Percentiles rank a stretch among this genome's conserved stretches.
phyloP scores from a whole-genome alignment of 441 rosid species.

The Mallotus repandus region DNA sequence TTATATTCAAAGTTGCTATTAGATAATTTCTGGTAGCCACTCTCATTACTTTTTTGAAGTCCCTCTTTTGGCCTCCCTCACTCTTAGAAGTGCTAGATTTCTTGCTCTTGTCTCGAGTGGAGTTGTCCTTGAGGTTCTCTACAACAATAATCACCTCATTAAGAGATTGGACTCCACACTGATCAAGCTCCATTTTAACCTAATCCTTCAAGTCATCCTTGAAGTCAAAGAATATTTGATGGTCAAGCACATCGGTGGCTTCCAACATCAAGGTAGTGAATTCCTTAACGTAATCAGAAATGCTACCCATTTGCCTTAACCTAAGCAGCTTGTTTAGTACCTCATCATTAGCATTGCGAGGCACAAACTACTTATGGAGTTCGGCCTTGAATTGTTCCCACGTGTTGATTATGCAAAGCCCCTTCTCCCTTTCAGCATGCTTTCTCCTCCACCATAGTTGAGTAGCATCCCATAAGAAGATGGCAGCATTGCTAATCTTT shows the following conservation, averaged over 20 bases:
- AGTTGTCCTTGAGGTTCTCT: neutral
- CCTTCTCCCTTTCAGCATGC: no score
- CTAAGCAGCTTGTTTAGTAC: neutral
- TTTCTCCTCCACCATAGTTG: no score
- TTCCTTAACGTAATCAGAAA: neutral
- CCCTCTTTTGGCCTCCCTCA: neutral
- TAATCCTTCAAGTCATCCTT: neutral
- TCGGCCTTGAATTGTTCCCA: no score
- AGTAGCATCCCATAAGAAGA: no score
- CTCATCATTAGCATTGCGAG: neutral
- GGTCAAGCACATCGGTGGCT: no score
- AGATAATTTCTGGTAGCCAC: no score
- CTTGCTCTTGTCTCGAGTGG: neutral
- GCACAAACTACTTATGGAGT: neutral
- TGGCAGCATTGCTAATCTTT: no score
- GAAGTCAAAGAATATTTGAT: neutral
- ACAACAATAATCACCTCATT: neutral
- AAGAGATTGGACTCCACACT: neutral
- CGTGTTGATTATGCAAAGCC: no score
- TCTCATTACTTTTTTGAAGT: rapidly evolving
- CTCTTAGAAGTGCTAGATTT: neutral
- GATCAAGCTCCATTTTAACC: neutral
- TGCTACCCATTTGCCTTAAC: neutral
- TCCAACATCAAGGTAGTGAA: neutral
- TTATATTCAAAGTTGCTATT: no score